Percentiles rank a stretch among this genome's conserved stretches.
Conservation (phyloP, 768 basidiomycete genomes). For the Tephrocybe rancida region DNA sequence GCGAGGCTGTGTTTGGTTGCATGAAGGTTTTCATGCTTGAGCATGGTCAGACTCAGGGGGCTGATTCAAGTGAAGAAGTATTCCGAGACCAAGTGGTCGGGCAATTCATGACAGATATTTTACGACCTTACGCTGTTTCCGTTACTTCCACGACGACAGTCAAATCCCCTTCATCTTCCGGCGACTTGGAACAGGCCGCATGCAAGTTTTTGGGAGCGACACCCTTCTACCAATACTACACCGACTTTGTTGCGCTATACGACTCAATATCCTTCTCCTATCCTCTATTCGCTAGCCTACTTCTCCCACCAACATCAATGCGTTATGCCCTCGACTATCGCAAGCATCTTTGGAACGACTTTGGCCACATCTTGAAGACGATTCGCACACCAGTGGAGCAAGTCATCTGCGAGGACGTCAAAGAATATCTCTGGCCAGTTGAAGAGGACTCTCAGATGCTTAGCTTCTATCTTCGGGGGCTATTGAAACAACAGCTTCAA, state of each 20-base stretch:
- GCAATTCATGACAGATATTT: conserved; percentile 57
- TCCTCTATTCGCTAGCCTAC: conserved; percentile 68
- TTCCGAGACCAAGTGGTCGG: conserved; percentile 76
- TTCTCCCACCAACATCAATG: conserved; percentile 79
- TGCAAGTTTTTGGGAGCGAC: conserved; percentile 63
- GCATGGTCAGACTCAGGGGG: conserved; percentile 62
- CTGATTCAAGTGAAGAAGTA: conserved; percentile 61
- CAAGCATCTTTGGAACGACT: conserved; percentile 82
- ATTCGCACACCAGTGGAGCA: conserved; percentile 53
- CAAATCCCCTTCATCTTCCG: conserved; percentile 15
- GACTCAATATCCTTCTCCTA: conserved; percentile 90
- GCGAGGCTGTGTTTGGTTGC: conserved; percentile 70
- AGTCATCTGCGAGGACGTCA: conserved; percentile 54
- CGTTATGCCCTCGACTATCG: conserved; percentile 82
- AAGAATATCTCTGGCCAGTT: conserved; percentile 71
- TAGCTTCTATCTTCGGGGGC: conserved; percentile 61
- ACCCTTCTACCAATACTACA: conserved; percentile 94
- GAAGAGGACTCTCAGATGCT: conserved; percentile 67
- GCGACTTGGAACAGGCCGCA: conserved; percentile 56
- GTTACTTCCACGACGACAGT: conserved; percentile 22
- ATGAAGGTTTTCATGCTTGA: conserved; percentile 98
- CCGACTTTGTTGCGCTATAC: conserved; percentile 89
- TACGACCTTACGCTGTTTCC: conserved; percentile 54
- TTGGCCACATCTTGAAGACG: conserved; percentile 62
- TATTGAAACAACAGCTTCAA: conserved; percentile 44